Evolutionary conservation across 352 stramenopile species (phyloP).

Genomic region (Phytophthora chlamydospora): DNA sequence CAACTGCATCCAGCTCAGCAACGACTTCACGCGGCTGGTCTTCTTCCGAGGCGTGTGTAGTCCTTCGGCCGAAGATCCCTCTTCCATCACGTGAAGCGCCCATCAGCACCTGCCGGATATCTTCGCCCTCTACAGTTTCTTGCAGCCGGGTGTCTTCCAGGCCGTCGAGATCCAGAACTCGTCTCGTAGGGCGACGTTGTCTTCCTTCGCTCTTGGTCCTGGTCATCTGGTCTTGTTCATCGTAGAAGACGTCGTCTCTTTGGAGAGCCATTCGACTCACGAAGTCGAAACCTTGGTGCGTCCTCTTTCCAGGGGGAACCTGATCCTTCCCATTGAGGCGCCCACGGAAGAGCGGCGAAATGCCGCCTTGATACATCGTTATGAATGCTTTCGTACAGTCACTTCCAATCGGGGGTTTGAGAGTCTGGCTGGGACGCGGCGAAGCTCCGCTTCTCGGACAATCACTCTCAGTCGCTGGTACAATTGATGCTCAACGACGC

Average conservation of each 20-base stretch:
- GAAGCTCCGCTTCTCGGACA: neutral
- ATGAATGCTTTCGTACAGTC: neutral
- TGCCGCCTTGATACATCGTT: neutral
- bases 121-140: slow-evolving; percentile 25
- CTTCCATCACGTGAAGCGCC: slow-evolving; percentile 1
- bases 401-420: neutral
- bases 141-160: slow-evolving; percentile 1
- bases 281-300: slow-evolving; percentile 5
- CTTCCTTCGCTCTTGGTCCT: neutral
- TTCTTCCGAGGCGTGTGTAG: neutral
- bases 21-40: neutral
- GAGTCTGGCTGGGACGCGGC: slow-evolving; percentile 14
- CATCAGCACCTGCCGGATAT: slow-evolving; percentile 22
- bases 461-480: slow-evolving; percentile 7
- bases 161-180: neutral
- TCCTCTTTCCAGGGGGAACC: neutral
- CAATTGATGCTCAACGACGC: neutral
- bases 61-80: neutral
- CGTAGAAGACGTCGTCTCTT: neutral
- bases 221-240: neutral
- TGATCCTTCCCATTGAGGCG: slow-evolving; percentile 1
- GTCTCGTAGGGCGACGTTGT: slow-evolving; percentile 1
- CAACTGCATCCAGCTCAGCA: neutral
- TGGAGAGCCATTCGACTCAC: no score
- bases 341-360: neutral